These are phyloP conservation scores for Inonotus obliquus DNA, from an alignment of 1,284 basidiomycete genomes.

Conservation along the genomic window DNA sequence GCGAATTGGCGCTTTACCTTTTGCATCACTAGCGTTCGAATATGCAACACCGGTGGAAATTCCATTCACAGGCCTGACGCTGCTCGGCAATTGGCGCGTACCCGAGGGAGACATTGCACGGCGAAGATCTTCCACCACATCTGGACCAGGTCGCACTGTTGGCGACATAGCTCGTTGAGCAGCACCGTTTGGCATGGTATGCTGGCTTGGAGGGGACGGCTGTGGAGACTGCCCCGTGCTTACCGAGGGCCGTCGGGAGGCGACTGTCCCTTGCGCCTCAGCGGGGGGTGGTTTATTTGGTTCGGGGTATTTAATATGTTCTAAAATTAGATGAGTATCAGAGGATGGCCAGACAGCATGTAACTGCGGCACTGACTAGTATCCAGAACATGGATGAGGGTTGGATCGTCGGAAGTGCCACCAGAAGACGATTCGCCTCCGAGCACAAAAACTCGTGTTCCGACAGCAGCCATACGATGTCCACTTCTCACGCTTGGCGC, in stretches of 20 bases:
- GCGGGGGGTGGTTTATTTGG: conserved; percentile 47
- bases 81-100: conserved; percentile 29
- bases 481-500: conserved; percentile 88
- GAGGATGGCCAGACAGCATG: conserved; percentile 10
- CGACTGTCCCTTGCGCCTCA: conserved; percentile 31
- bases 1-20: conserved; percentile 47
- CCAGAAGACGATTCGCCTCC: conserved; percentile 89
- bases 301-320: conserved; percentile 94
- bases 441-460: conserved; percentile 85
- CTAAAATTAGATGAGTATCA: conserved; percentile 33
- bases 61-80: conserved; percentile 42
- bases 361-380: conserved; percentile 62
- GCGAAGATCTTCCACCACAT: conserved; percentile 51
- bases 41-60: conserved; percentile 26
- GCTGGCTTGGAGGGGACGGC: conserved; percentile 18
- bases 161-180: conserved; percentile 53
- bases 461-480: conserved; percentile 91
- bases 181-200: conserved; percentile 30
- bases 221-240: conserved; percentile 24
- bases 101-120: conserved; percentile 61
- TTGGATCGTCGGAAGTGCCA: conserved; percentile 75
- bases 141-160: conserved; percentile 34
- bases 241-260: conserved; percentile 39
- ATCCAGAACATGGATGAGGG: conserved; percentile 85
- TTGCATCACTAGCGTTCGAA: conserved; percentile 32